Base-by-base conservation (phyloP, 371 early-diverging fungal genomes). In the Cladochytrium tenue region DNA sequence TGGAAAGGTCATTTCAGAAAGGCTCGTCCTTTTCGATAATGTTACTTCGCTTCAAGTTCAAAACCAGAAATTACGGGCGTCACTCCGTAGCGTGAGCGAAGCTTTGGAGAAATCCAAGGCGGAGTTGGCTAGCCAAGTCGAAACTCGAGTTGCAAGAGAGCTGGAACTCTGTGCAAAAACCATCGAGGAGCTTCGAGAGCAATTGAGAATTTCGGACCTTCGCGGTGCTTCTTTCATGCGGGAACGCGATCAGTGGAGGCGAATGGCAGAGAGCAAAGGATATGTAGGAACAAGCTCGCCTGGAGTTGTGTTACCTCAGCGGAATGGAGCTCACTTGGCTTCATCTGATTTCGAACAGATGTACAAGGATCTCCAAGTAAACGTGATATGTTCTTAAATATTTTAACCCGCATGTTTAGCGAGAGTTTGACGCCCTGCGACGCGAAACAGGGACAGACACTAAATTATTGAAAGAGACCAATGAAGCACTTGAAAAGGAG, bases 381-480 rank as follows among this genome's bases (percentile, higher is more conserved):
- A 26, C 25, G 10, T 26, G n/a, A n/a, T n/a, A n/a, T n/a, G n/a
- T n/a, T n/a, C n/a, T n/a, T n/a, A n/a, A n/a, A n/a, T n/a, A n/a
- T n/a, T n/a, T n/a, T n/a, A n/a, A n/a, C n/a, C n/a, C n/a, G n/a
- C n/a, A n/a, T n/a, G 69, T 79, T 30, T 84, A 84, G 67, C 70
- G 69, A 55, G 81, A 86, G 17, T 88, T 82, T 67, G 86, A 88
- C 50, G 66, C 75, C 2, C 88, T 85, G 70, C 76, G 84, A 35
- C 75, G 62, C 33, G 90, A 90, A 71, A 75, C 83, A 7, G 79
- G 78, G 26, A 65, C 70, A n/a, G 85, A 87, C 53, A 79, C 71
- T 28, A 69, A 76, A 34, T 66, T 70, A 53, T 71, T 88, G 28
- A 82, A 83, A 66, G 69, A 63, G 23, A 78, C 85, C 26, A 25